Base-by-base conservation (phyloP, 352 stramenopile genomes). In the Phytophthora cryptogea region DNA sequence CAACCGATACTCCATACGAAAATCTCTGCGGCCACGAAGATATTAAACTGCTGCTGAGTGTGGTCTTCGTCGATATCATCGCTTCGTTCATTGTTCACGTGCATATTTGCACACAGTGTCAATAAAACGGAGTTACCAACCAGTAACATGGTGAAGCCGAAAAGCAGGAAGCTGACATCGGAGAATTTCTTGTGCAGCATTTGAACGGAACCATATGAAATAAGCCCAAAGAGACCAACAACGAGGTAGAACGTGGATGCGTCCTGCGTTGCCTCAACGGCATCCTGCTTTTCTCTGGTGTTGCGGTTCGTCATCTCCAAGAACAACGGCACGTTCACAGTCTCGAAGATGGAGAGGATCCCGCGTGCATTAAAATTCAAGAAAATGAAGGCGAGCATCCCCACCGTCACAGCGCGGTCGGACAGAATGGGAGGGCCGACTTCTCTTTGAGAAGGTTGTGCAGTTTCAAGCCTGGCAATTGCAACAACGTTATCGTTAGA, bases 321-420 rank as follows among this genome's bases (percentile, higher is more conserved):
- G 42, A 86, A 90, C 4, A 88, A 55, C 41, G 78, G 74, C 9
- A 88, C 69, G 58, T 88, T 88, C 20, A 88, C 71, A n/a, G 78
- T 88, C 67, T 90, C 80, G 41, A 88, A 90, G 8, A 90, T 71
- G 4, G 78, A 87, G 11, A 90, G 63, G 43, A 90, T 87, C 4
- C 80, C 78, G 17, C 78, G 69, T 14, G 70, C 68, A 27, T 70
- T 85, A 40, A 87, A 80, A 65, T 90, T 90, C 26, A 86, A 63
- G 33, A 86, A 86, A n/a, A 87, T 80, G 42, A 87, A 88, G 1
- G 86, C 67, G 16, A 78, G 14, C n/a, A 80, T 74, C 10, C 74
- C 79, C 31, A 79, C 52, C 7, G 43, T 59, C 16, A 83, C 64
- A 37, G 66, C 61, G 5, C 54, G 65, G 27, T 85, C 64, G 0